These are phyloP conservation scores for Boechera divaricarpa DNA, from an alignment of 345 rosid genomes.

Conservation along the genomic window DNA sequence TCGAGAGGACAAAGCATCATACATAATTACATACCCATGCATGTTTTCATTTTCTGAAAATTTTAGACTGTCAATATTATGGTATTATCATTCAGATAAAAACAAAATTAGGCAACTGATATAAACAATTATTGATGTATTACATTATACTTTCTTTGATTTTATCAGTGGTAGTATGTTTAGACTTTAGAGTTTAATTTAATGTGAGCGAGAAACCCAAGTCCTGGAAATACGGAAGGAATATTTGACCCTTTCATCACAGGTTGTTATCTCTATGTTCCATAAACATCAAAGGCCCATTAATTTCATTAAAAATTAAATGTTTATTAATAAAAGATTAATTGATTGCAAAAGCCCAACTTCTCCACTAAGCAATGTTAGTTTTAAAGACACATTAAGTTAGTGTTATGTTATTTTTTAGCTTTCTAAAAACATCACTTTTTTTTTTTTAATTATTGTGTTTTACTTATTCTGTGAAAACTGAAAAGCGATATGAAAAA, in stretches of 20 bases:
- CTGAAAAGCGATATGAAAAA: constrained; percentile 12
- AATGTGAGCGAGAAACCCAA: constrained; percentile 42
- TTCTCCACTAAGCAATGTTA: constrained; percentile 46
- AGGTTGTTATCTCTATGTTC: constrained; percentile 16
- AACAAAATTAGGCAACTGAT: not conserved
- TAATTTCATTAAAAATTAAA: not conserved
- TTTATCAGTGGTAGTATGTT: not conserved
- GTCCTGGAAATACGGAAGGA: constrained; percentile 47
- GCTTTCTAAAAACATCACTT: constrained; percentile 23
- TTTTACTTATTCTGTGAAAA: constrained; percentile 14
- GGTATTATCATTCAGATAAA: not conserved
- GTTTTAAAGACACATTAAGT: constrained; percentile 37
- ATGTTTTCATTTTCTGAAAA: not conserved
- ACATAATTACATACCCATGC: not conserved
- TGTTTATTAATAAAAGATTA: not conserved
- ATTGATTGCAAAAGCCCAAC: constrained; percentile 38
- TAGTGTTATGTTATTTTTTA: constrained; percentile 24
- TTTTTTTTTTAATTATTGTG: not conserved
- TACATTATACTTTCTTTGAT: not conserved
- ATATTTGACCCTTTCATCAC: constrained; percentile 41
- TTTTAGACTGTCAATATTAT: not conserved
- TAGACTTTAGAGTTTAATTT: constrained; percentile 19
- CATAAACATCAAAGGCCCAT: constrained; percentile 26
- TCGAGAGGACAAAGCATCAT: not conserved
- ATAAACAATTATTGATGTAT: not conserved